Percentiles rank a stretch among this genome's conserved stretches.
These are phyloP conservation scores for Suhomyces sp. DNA, from an alignment of 805 yeast genomes.

Conservation along the genomic window DNA sequence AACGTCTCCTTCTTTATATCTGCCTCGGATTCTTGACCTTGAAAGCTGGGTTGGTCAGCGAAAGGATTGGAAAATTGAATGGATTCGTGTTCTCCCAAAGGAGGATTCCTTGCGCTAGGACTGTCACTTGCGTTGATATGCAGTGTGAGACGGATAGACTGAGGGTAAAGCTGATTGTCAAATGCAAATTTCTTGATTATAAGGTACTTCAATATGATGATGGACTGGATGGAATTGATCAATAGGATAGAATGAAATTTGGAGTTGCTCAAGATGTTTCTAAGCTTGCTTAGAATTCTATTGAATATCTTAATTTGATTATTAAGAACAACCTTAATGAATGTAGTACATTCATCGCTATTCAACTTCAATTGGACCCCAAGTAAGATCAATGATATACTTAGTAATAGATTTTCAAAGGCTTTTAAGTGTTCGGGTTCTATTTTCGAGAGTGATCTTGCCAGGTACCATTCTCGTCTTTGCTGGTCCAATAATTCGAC, in stretches of 20 bases:
- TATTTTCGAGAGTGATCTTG: slow-evolving; percentile 8
- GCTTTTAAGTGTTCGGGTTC: slow-evolving; percentile 11
- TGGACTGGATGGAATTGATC: slow-evolving; percentile 30
- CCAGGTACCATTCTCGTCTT: slow-evolving; percentile 21
- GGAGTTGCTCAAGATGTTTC: slow-evolving; percentile 8
- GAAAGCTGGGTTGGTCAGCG: not conserved
- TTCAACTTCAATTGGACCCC: slow-evolving; percentile 19
- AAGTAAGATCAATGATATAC: slow-evolving; percentile 29
- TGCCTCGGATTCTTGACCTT: no score
- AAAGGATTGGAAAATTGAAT: slow-evolving; percentile 4
- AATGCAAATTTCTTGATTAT: slow-evolving; percentile 19
- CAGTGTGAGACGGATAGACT: not conserved
- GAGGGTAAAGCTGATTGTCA: no score
- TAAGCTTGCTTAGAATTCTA: slow-evolving; percentile 23
- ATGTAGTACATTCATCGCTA: slow-evolving; percentile 11
- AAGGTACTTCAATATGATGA: slow-evolving; percentile 29
- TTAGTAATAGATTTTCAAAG: slow-evolving; percentile 32
- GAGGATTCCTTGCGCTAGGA: no score
- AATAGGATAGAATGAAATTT: slow-evolving; percentile 22
- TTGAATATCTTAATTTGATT: slow-evolving; percentile 35
- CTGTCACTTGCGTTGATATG: no score
- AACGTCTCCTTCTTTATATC: not conserved
- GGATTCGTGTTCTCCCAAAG: not conserved
- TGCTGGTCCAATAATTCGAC: slow-evolving; percentile 20
- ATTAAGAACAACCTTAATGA: slow-evolving; percentile 19